Conservation (phyloP, 208 protist genomes). For the Acanthamoeba sp. region DNA sequence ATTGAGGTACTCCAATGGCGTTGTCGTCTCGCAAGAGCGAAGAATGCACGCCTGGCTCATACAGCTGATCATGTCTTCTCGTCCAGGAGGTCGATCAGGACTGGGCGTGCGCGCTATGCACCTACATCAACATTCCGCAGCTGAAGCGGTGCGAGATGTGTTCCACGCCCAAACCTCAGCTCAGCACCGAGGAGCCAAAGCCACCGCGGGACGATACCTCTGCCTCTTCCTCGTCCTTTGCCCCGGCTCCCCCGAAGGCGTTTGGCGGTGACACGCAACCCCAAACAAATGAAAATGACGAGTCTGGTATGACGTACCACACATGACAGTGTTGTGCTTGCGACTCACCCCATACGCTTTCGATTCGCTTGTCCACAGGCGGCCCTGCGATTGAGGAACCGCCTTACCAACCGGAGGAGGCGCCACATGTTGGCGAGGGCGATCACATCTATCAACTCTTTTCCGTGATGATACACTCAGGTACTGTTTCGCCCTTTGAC, state of each 20-base stretch:
- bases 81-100: conserved; percentile 25
- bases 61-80: too few relatives aligned
- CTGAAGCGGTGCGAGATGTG: conserved; percentile 64
- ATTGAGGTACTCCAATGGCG: neutral
- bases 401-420: neutral
- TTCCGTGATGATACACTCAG: conserved; percentile 73
- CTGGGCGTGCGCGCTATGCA: conserved; percentile 57
- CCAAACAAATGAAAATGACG: neutral
- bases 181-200: neutral
- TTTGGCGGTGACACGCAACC: neutral
- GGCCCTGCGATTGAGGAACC: neutral
- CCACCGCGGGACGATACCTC: neutral
- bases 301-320: too few relatives aligned
- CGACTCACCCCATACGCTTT: too few relatives aligned
- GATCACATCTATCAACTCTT: conserved; percentile 65
- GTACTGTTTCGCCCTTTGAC: neutral
- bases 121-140: conserved; percentile 29
- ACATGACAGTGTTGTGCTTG: too few relatives aligned
- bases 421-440: conserved; percentile 15
- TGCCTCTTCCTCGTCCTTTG: too few relatives aligned
- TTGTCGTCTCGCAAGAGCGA: too few relatives aligned
- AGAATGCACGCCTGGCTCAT: too few relatives aligned
- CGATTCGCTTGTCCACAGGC: too few relatives aligned
- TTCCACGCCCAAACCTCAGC: conserved; percentile 3
- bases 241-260: neutral